These are phyloP conservation scores for Asclepias syriaca DNA, from an alignment of 257 asterid species.

Conservation along the genomic window DNA sequence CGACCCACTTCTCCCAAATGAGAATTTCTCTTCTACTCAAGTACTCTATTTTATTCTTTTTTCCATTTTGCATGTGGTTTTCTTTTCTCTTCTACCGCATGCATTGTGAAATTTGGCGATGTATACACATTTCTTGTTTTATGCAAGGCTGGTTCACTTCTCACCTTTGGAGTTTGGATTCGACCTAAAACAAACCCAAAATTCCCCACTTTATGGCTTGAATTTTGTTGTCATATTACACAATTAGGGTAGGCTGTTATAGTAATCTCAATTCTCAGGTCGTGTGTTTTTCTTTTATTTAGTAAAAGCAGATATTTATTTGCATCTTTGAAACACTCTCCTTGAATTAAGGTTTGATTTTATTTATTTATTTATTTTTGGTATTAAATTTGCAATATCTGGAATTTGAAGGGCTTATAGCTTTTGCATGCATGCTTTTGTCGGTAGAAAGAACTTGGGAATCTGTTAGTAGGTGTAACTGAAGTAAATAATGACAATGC, in stretches of 20 bases:
- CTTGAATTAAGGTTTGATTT: background rate
- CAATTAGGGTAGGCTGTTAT: too few species aligned
- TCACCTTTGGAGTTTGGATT: too few species aligned
- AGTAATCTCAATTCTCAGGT: too few species aligned
- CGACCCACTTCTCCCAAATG: conserved; percentile 67
- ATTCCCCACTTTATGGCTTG: too few species aligned
- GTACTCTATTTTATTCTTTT: conserved; percentile 21
- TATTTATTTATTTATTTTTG: background rate
- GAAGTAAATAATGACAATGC: background rate
- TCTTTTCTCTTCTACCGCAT: background rate
- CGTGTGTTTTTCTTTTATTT: background rate
- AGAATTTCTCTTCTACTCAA: conserved; percentile 60
- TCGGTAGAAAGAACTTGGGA: background rate
- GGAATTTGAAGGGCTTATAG: background rate
- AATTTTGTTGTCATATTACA: too few species aligned
- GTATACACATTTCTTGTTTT: background rate
- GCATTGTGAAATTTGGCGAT: background rate
- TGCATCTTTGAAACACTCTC: background rate
- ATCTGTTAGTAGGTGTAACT: background rate
- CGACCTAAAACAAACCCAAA: too few species aligned
- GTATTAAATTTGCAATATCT: background rate
- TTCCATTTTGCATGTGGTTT: background rate
- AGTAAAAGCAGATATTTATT: background rate
- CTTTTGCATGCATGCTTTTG: conserved; percentile 17
- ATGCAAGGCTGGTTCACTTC: background rate